These are phyloP conservation scores for Calendula officinalis DNA, from an alignment of 129 eudicot genomes.

Conservation along the genomic window DNA sequence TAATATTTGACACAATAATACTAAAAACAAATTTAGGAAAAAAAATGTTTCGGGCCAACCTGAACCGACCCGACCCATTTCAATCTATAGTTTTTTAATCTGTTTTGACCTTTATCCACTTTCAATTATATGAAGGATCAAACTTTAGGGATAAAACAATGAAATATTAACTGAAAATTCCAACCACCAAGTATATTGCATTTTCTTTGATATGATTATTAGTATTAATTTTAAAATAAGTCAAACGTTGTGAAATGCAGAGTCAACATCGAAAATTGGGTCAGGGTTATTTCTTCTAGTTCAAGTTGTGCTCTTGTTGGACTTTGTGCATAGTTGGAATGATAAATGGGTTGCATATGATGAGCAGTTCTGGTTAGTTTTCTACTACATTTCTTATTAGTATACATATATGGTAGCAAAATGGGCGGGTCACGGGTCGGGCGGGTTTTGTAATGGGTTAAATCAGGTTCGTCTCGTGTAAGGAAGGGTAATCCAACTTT, in stretches of 20 bases:
- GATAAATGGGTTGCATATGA: conserved; percentile 99
- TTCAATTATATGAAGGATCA: conserved; percentile 2
- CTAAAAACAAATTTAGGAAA: no score
- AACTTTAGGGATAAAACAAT: not conserved
- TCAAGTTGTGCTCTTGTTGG: conserved; percentile 94
- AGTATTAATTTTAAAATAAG: not conserved
- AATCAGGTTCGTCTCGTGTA: no score
- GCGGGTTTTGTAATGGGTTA: not conserved
- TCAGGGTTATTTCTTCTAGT: conserved; percentile 93
- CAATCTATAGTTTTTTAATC: no score
- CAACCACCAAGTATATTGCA: conserved; percentile 4
- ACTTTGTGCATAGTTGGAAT: conserved; percentile 97
- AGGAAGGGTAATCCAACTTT: no score
- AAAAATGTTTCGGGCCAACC: no score
- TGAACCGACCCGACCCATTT: no score
- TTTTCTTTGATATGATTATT: conserved; percentile 8
- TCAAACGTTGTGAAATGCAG: conserved; percentile 45
- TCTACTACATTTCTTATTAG: not conserved
- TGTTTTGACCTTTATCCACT: no score
- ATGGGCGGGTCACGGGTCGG: no score
- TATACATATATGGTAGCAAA: not conserved
- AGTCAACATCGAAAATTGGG: conserved; percentile 83
- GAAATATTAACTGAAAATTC: not conserved
- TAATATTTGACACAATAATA: no score
- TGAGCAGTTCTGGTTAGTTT: conserved; percentile 85